These are phyloP conservation scores for Rhizopus stolonifer DNA, from an alignment of 371 early-diverging fungal species.

Conservation along the genomic window DNA sequence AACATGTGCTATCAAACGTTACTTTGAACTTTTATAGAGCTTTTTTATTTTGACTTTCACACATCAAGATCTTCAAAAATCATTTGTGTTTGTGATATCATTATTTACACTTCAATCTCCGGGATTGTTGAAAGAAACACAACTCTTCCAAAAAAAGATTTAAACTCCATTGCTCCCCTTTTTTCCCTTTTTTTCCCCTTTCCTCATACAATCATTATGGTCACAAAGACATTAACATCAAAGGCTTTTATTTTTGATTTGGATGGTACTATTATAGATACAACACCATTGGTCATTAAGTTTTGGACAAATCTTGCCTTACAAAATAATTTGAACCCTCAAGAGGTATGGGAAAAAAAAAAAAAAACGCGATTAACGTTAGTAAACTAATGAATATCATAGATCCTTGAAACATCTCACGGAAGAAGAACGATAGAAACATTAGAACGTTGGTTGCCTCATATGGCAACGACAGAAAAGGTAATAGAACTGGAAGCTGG, in stretches of 20 bases:
- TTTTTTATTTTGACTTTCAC: no score
- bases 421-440: constrained; percentile 52
- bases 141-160: not conserved
- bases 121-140: no score
- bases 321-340: constrained; percentile 40
- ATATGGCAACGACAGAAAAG: constrained; percentile 32
- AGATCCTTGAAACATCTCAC: constrained; percentile 43
- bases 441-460: constrained; percentile 35
- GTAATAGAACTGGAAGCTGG: constrained; percentile 33
- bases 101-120: no score
- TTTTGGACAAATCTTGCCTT: constrained; percentile 42
- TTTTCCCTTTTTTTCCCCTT: constrained; percentile 4
- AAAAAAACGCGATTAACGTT: not conserved
- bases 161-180: not conserved
- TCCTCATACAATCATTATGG: constrained; percentile 2
- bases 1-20: no score
- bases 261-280: constrained; percentile 53
- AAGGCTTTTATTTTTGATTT: constrained; percentile 46
- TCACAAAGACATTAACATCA: constrained; percentile 11
- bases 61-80: no score
- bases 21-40: no score
- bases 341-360: constrained; percentile 26
- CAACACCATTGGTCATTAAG: constrained; percentile 43
- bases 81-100: no score
- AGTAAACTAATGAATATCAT: not conserved